Evolutionary conservation across 371 early-diverging fungal species (phyloP), one percentile per base, ranked within the genome.

Genomic region (Mortierella sp.): DNA sequence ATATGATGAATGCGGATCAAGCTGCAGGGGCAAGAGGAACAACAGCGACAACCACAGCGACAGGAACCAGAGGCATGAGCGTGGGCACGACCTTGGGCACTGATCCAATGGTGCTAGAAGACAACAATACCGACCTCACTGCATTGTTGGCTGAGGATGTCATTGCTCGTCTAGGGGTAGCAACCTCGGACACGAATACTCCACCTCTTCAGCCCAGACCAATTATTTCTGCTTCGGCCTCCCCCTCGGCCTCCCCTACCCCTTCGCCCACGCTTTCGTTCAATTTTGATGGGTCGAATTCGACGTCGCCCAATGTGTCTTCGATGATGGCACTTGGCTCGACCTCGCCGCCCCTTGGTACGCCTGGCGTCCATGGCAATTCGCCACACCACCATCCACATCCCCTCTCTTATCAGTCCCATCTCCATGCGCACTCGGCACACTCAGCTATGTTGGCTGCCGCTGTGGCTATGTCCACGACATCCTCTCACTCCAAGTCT

Each of bases 221-320:
- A 7, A 57, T 62, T 12, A 65, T 44, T 48, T 47, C 53, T 30
- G 16, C 67, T 19, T 51, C 67, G 11, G 64, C 75, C 1, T 62
- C 66, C 0, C 58, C 66, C 12, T 29, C 25, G 6, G 57, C 66
- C 12, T 57, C 62, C 9, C 66, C 70, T 23, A 21, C 60, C n/a
- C 60, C 64, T 4, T 60, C 59, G 21, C n/a, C 56, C 3, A 37
- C 37, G 9, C 37, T 37, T 37, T 37, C 37, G 37, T 37, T 5
- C 9, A 37, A 37, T 37, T 37, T 37, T 37, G 37, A 9, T 5
- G 37, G 37, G 37, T 37, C 37, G 37, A 37, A 9, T 37, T 5
- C 37, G 3, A 37, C 37, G 9, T 37, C 37, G 37, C n/a, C n/a
- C n/a, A 37, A 9, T 37, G 37, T 37, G 37, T 37, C n/a, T n/a